phyloP scores from a whole-genome alignment of 768 basidiomycete species.

The Macrolepiota fuliginosa region DNA sequence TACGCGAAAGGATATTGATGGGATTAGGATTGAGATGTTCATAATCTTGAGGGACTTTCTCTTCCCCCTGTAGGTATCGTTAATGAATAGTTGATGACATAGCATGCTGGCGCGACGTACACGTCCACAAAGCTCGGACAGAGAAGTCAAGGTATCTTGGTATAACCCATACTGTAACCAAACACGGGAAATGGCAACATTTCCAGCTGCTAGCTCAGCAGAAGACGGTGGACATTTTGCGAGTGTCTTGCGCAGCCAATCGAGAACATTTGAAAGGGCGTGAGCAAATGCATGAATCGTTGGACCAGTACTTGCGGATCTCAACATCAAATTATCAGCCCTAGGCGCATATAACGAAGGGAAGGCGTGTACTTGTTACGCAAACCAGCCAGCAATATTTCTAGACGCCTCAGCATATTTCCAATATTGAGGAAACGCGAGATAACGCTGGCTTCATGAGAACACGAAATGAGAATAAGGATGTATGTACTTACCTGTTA shows the following conservation, averaged over 20 bases:
- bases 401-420: slow-evolving; percentile 63
- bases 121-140: slow-evolving; percentile 57
- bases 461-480: background rate
- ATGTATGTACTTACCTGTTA: slow-evolving; percentile 41
- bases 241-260: slow-evolving; percentile 47
- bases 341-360: background rate
- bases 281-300: slow-evolving; percentile 68
- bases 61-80: slow-evolving; percentile 26
- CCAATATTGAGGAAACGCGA: slow-evolving; percentile 69
- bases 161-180: slow-evolving; percentile 51
- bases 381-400: slow-evolving; percentile 46
- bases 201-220: slow-evolving; percentile 14
- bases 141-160: slow-evolving; percentile 47
- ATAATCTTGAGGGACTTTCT: slow-evolving; percentile 36
- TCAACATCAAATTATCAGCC: slow-evolving; percentile 21
- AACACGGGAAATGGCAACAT: slow-evolving; percentile 33
- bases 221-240: slow-evolving; percentile 35
- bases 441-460: slow-evolving; percentile 40
- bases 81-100: background rate
- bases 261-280: slow-evolving; percentile 53
- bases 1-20: slow-evolving; percentile 51
- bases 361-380: slow-evolving; percentile 42
- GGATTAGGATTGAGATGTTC: slow-evolving; percentile 41
- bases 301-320: slow-evolving; percentile 45
- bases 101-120: slow-evolving; percentile 36